These are phyloP conservation scores for Amanita pseudoporphyria DNA, from an alignment of 768 basidiomycete species.

Conservation along the genomic window DNA sequence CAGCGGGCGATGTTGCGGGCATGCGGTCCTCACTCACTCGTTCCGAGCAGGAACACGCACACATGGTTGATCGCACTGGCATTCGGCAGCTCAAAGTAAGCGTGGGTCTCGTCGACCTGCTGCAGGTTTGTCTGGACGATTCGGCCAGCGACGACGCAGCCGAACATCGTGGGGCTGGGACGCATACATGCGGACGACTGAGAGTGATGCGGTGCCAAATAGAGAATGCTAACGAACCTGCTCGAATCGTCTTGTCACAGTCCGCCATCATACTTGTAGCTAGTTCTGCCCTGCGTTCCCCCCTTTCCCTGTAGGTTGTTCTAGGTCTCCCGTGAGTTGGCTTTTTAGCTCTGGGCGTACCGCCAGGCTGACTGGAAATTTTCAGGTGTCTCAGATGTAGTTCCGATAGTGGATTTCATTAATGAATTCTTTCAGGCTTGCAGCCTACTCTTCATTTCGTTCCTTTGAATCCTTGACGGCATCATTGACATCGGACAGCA, in stretches of 20 bases:
- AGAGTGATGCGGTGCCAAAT: neutral
- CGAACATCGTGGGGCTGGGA: slow-evolving; percentile 49
- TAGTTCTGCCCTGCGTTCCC: neutral
- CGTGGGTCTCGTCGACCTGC: slow-evolving; percentile 79
- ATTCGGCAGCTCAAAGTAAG: slow-evolving; percentile 62
- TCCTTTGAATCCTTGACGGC: too few relatives aligned
- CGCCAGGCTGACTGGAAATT: neutral
- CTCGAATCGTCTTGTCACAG: neutral
- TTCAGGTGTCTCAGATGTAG: neutral
- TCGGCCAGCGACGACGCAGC: slow-evolving; percentile 71
- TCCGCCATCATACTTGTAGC: slow-evolving; percentile 1
- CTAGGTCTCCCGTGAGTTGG: too few relatives aligned
- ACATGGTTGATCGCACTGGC: slow-evolving; percentile 77
- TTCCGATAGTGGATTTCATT: neutral
- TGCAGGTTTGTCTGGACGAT: slow-evolving; percentile 71
- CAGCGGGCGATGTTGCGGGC: too few relatives aligned
- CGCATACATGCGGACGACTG: neutral
- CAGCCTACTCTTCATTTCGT: too few relatives aligned
- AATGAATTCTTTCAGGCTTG: too few relatives aligned
- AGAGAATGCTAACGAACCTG: neutral
- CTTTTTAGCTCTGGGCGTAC: neutral
- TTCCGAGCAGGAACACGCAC: slow-evolving; percentile 76
- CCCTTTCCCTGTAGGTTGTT: neutral
- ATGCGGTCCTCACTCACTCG: slow-evolving; percentile 55
- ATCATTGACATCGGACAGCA: too few relatives aligned